These are phyloP conservation scores for Arthroderma sp. DNA, from an alignment of 2,329 filamentous ascomycete genomes.

Conservation along the genomic window DNA sequence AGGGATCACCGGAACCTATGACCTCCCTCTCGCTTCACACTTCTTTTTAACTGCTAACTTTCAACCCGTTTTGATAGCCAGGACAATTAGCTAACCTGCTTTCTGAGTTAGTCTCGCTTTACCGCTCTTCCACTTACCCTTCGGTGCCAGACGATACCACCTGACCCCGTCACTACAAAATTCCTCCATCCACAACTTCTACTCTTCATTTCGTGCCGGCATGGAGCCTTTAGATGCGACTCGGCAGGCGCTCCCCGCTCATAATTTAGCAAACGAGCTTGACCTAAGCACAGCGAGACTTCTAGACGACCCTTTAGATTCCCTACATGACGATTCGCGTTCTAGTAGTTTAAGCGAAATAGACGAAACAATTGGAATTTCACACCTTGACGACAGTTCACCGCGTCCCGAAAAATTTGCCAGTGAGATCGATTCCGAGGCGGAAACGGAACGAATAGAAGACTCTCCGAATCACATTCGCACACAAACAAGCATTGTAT, in stretches of 20 bases:
- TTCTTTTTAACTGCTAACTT: no score
- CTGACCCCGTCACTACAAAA: neutral
- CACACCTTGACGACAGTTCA: constrained; percentile 40
- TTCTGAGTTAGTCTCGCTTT: no score
- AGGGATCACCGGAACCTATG: no score
- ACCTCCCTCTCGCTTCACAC: no score
- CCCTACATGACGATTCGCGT: constrained; percentile 49
- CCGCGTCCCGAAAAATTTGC: constrained; percentile 41
- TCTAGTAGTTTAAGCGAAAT: constrained; percentile 92
- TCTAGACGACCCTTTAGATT: constrained; percentile 28
- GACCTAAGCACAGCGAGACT: no score
- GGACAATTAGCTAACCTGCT: no score
- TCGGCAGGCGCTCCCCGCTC: no score
- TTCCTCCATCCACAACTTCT: neutral
- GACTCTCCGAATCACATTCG: constrained; percentile 63
- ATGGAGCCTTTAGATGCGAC: neutral
- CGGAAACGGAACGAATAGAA: constrained; percentile 86
- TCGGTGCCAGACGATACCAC: no score
- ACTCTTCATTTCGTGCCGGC: neutral
- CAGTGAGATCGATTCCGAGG: constrained; percentile 62
- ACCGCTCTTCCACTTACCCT: no score
- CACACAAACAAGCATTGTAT: constrained; percentile 45
- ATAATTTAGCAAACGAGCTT: no score
- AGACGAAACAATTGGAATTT: constrained; percentile 63
- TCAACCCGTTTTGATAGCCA: no score